Conservation (phyloP, 306 rosid genomes). For the Styphnolobium japonicum region DNA sequence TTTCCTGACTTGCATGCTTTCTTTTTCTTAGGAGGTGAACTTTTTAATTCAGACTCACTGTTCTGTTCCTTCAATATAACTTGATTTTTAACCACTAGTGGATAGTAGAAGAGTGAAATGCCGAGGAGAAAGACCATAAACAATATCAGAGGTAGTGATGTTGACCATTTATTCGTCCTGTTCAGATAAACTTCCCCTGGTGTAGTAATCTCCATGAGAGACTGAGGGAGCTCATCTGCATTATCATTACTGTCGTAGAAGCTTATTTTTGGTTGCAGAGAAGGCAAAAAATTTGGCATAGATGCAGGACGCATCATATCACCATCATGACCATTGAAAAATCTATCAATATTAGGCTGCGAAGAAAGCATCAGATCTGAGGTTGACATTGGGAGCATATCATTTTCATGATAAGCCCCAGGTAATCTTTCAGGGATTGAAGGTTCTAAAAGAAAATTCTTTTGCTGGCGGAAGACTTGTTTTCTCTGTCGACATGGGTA, state of each 20-base stretch:
- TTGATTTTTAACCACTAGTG: conserved; percentile 22
- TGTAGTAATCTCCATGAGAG: conserved; percentile 22
- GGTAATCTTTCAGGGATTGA: conserved; percentile 26
- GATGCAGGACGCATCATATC: conserved; percentile 23
- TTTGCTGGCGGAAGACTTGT: conserved; percentile 43
- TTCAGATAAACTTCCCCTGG: conserved; percentile 24
- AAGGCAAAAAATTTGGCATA: conserved; percentile 10
- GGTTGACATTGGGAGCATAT: conserved; percentile 30
- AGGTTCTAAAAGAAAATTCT: conserved; percentile 38
- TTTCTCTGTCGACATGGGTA: conserved; percentile 59
- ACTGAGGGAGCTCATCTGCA: conserved; percentile 11
- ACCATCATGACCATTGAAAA: conserved; percentile 17
- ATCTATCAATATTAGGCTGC: conserved; percentile 13
- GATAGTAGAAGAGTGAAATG: conserved; percentile 18
- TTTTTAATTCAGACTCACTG: conserved; percentile 34
- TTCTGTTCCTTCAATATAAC: conserved; percentile 20
- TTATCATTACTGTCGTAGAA: conserved; percentile 24
- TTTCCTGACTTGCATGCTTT: conserved; percentile 41
- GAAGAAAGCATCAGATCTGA: conserved; percentile 36
- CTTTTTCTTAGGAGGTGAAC: conserved; percentile 50
- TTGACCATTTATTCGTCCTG: conserved; percentile 25
- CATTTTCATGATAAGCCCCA: conserved; percentile 20
- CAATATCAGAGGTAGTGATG: conserved; percentile 20
- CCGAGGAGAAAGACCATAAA: conserved; percentile 27
- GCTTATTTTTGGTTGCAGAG: conserved; percentile 2